A percentile compares a stretch with the other conserved stretches of the same genome.
These are phyloP conservation scores for Solanum appendiculatum DNA, from an alignment of 257 asterid species.

Conservation along the genomic window DNA sequence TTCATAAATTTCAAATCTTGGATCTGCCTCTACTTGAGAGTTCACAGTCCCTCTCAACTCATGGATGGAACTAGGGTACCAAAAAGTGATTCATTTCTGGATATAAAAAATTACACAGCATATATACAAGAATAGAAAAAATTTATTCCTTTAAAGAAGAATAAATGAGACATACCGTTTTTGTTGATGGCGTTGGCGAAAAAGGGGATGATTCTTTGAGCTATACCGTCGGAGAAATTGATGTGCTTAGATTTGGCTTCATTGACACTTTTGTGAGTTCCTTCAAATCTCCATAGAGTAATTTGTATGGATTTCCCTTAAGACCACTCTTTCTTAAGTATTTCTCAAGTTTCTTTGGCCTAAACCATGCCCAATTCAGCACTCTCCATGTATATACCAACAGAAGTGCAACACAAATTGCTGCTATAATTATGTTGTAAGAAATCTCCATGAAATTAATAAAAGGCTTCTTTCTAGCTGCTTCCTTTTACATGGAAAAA, in stretches of 20 bases:
- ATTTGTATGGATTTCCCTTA: constrained; percentile 20
- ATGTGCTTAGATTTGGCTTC: constrained; percentile 30
- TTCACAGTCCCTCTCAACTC: too few relatives aligned
- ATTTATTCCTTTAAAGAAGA: too few relatives aligned
- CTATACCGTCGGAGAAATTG: constrained; percentile 14
- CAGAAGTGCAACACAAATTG: not conserved
- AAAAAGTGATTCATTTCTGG: not conserved
- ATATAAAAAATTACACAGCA: not conserved
- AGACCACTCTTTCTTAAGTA: constrained; percentile 24
- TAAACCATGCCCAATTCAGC: constrained; percentile 26
- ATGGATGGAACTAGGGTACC: not conserved
- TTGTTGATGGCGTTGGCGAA: not conserved
- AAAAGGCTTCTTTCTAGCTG: not conserved
- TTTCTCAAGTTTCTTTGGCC: constrained; percentile 22
- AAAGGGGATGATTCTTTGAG: constrained; percentile 20
- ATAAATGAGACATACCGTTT: constrained; percentile 18
- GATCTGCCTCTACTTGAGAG: not conserved
- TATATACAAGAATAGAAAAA: not conserved
- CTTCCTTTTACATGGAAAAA: not conserved
- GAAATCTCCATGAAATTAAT: constrained; percentile 10
- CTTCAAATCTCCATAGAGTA: constrained; percentile 23
- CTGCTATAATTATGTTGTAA: not conserved
- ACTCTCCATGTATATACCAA: constrained; percentile 8
- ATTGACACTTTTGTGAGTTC: constrained; percentile 1
- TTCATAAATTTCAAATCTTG: too few relatives aligned